Conservation (phyloP, 257 asterid genomes). For the Salvia miltiorrhiza region DNA sequence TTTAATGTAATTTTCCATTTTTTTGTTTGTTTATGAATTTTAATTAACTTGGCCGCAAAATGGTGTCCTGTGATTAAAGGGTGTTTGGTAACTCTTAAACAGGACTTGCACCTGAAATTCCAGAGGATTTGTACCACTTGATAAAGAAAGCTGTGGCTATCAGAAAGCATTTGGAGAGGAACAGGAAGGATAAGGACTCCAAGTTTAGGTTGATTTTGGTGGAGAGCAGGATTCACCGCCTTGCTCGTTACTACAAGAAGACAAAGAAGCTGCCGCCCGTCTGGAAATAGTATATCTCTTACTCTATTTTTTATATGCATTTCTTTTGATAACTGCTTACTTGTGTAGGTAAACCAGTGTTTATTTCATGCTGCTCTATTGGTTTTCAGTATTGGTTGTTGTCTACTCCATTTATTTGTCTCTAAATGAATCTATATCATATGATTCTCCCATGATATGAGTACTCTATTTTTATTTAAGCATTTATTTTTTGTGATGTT, state of each 20-base stretch:
- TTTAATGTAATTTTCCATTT: background rate
- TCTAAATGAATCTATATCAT: background rate
- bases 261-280: slow-evolving; percentile 90
- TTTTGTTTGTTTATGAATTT: background rate
- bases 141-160: slow-evolving; percentile 88
- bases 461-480: background rate
- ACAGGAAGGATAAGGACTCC: slow-evolving; percentile 88
- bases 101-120: slow-evolving; percentile 95
- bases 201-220: slow-evolving; percentile 83
- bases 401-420: background rate
- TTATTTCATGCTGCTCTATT: background rate
- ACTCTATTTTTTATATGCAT: background rate
- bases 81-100: background rate
- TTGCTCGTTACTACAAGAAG: slow-evolving; percentile 95
- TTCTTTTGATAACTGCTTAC: background rate
- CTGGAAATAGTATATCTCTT: slow-evolving; percentile 70
- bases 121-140: slow-evolving; percentile 77
- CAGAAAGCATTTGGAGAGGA: slow-evolving; percentile 87
- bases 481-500: background rate
- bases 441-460: background rate
- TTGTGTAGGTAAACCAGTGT: background rate
- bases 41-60: background rate
- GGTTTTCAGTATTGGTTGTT: background rate
- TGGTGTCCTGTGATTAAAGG: background rate
- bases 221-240: slow-evolving; percentile 92